Conservation (phyloP, 2,329 filamentous ascomycete genomes). For the Hirsutella thompsonii region DNA sequence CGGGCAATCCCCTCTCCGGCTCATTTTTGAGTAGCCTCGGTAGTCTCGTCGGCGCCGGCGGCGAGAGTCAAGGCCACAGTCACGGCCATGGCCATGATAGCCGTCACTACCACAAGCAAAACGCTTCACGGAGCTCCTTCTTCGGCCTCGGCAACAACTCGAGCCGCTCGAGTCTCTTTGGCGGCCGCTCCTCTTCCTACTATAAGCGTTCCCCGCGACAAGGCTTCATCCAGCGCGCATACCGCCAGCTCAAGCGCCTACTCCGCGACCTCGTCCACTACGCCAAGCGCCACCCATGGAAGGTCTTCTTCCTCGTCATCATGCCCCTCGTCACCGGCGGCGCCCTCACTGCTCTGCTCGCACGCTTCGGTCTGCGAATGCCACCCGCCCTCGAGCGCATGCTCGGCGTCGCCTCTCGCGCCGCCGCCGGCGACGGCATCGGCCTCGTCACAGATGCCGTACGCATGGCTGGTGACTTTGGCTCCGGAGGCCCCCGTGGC, state of each 20-base stretch:
- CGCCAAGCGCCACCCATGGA: constrained; percentile 70
- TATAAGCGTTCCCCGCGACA: constrained; percentile 74
- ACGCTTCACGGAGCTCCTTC: constrained; percentile 30
- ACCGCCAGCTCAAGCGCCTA: constrained; percentile 65
- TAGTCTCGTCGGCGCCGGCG: constrained; percentile 3
- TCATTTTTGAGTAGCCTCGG: constrained; percentile 16
- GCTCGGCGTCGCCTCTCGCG: constrained; percentile 39
- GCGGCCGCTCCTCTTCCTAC: constrained; percentile 37
- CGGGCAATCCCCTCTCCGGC: constrained; percentile 16
- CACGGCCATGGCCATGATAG: no score
- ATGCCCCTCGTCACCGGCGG: constrained; percentile 81
- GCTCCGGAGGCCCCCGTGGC: constrained; percentile 6
- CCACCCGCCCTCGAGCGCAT: constrained; percentile 50
- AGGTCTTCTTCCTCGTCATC: constrained; percentile 77
- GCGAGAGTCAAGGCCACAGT: constrained; percentile 21
- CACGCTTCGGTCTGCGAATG: constrained; percentile 66
- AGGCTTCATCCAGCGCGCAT: constrained; percentile 61
- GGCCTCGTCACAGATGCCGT: constrained; percentile 43
- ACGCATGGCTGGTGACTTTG: constrained; percentile 32
- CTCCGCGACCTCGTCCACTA: constrained; percentile 72
- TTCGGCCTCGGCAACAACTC: constrained; percentile 29
- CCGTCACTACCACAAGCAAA: constrained; percentile 7
- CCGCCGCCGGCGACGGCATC: constrained; percentile 29
- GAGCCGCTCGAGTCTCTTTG: constrained; percentile 33
- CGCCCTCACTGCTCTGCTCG: constrained; percentile 63